phyloP scores from a whole-genome alignment of 306 rosid species.

The Lathyrus tuberosus region DNA sequence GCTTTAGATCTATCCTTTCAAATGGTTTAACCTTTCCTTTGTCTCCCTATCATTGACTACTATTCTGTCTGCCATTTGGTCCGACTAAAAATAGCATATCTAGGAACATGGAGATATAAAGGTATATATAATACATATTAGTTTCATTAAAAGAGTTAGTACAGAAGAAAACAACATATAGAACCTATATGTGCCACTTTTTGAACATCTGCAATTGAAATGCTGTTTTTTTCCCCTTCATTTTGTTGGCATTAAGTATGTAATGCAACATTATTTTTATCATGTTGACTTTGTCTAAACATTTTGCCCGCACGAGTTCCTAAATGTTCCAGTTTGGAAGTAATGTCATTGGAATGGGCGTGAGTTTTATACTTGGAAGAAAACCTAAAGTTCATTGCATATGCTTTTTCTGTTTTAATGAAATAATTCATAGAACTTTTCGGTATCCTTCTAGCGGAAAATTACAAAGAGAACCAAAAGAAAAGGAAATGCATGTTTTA shows the following conservation, averaged over 20 bases:
- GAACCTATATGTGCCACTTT: not conserved
- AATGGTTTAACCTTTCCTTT: not conserved
- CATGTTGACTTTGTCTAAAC: not conserved
- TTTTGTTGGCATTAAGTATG: not conserved
- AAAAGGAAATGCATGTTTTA: no score
- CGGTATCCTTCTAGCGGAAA: no score
- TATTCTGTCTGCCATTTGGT: not conserved
- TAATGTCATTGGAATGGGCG: not conserved
- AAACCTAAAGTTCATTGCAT: not conserved
- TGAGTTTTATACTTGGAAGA: constrained; percentile 1
- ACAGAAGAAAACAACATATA: not conserved
- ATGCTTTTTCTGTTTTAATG: not conserved
- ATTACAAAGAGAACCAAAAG: no score
- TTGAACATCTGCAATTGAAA: not conserved
- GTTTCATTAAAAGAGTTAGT: not conserved
- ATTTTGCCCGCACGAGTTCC: not conserved
- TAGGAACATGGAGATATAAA: not conserved
- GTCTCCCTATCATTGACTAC: not conserved
- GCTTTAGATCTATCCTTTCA: not conserved
- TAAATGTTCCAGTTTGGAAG: constrained; percentile 2
- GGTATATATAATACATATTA: not conserved
- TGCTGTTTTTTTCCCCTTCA: not conserved
- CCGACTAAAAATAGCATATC: not conserved
- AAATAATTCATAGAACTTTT: no score
- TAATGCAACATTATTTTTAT: constrained; percentile 1